Evolutionary conservation across 306 rosid species (phyloP).

Genomic region (Phaseolus lunatus): DNA sequence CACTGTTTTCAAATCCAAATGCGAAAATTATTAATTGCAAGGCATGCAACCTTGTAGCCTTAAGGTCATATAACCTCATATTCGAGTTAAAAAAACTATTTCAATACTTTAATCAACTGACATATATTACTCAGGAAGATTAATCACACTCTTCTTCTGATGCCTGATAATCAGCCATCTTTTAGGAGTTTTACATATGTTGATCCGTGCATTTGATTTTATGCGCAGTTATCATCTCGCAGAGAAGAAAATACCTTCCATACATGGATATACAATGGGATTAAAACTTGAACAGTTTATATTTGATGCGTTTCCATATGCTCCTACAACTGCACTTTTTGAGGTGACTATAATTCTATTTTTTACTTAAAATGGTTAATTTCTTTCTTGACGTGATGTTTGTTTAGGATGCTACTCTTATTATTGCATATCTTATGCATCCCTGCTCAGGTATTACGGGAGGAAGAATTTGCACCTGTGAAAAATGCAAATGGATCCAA

Average conservation of each 20-base stretch:
- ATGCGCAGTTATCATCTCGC: constrained; percentile 90
- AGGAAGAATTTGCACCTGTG: constrained; percentile 98
- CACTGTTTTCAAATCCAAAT: constrained; percentile 25
- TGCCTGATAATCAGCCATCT: constrained; percentile 13
- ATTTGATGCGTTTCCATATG: constrained; percentile 97
- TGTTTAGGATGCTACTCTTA: constrained; percentile 37
- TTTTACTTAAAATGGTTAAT: constrained; percentile 16
- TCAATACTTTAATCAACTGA: constrained; percentile 32
- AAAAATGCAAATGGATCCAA: constrained; percentile 93
- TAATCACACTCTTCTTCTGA: constrained; percentile 9
- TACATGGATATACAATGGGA: constrained; percentile 80
- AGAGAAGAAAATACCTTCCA: constrained; percentile 93
- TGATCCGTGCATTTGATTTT: constrained; percentile 42
- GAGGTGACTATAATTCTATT: constrained; percentile 65
- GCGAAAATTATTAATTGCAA: constrained; percentile 24
- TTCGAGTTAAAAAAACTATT: neutral
- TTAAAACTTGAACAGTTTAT: constrained; percentile 92
- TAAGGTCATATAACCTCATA: constrained; percentile 36
- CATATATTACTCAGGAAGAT: constrained; percentile 17
- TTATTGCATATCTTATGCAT: constrained; percentile 39
- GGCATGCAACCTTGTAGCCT: constrained; percentile 21
- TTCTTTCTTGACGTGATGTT: constrained; percentile 25
- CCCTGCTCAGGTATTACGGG: constrained; percentile 72
- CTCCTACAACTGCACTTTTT: constrained; percentile 96
- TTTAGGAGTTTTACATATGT: constrained; percentile 29